phyloP scores from a whole-genome alignment of 2,329 filamentous ascomycete species.

The Exophiala phaeomuriformis region DNA sequence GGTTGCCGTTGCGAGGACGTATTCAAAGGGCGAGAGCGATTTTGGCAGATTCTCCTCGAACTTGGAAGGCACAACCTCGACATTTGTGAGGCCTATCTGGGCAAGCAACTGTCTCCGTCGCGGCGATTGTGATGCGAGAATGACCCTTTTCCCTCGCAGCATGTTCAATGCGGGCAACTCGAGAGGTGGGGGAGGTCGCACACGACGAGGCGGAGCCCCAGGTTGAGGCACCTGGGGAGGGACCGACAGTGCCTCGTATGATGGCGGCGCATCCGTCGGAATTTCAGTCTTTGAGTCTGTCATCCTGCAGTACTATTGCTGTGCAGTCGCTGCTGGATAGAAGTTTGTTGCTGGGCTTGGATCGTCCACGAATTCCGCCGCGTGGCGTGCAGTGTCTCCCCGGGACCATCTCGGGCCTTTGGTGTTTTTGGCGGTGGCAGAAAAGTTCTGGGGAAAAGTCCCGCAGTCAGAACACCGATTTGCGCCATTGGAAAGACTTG shows the following conservation, averaged over 20 bases:
- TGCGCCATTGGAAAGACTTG: slow-evolving; percentile 9
- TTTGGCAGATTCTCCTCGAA: slow-evolving; percentile 84
- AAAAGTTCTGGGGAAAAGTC: slow-evolving; percentile 9
- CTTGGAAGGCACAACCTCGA: slow-evolving; percentile 78
- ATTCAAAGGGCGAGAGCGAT: slow-evolving; percentile 71
- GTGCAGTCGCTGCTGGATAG: neutral
- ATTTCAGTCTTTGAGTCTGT: slow-evolving; percentile 6
- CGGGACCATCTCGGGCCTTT: neutral
- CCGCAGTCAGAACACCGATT: neutral
- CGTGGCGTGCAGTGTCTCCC: too few species aligned
- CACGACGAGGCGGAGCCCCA: slow-evolving; percentile 12
- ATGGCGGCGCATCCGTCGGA: slow-evolving; percentile 23
- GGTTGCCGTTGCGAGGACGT: slow-evolving; percentile 78
- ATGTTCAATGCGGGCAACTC: slow-evolving; percentile 70
- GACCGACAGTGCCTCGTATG: slow-evolving; percentile 21
- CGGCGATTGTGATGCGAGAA: slow-evolving; percentile 85
- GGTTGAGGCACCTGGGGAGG: slow-evolving; percentile 17
- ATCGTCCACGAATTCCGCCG: too few species aligned
- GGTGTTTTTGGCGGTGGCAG: slow-evolving; percentile 13
- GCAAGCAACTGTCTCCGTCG: slow-evolving; percentile 71
- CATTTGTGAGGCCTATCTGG: slow-evolving; percentile 68
- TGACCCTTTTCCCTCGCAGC: slow-evolving; percentile 70
- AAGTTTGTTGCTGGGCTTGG: too few species aligned
- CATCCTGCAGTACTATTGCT: slow-evolving; percentile 6
- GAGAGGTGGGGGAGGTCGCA: slow-evolving; percentile 48